These are phyloP conservation scores for Wickerhamomyces pijperi DNA, from an alignment of 805 yeast genomes.

Conservation along the genomic window DNA sequence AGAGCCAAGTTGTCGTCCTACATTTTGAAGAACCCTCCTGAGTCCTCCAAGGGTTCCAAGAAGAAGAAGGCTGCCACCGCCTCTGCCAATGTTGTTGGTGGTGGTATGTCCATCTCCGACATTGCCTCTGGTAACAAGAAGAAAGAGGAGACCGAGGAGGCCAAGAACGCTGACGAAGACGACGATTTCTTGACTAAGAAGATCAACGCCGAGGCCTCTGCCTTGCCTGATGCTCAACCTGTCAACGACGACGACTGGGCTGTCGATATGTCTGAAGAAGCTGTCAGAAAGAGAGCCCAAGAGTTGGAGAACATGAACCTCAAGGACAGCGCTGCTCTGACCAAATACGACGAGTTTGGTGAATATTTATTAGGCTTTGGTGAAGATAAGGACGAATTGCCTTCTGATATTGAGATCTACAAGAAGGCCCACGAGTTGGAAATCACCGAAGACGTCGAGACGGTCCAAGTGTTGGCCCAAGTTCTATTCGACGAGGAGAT, in stretches of 20 bases:
- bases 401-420: slow-evolving; percentile 83
- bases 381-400: slow-evolving; percentile 48
- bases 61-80: slow-evolving; percentile 76
- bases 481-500: slow-evolving; percentile 73
- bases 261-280: slow-evolving; percentile 93
- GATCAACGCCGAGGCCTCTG: slow-evolving; percentile 77
- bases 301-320: slow-evolving; percentile 63
- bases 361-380: slow-evolving; percentile 64
- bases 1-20: slow-evolving; percentile 80
- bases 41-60: slow-evolving; percentile 35
- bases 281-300: slow-evolving; percentile 82
- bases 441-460: slow-evolving; percentile 57
- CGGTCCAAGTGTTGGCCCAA: slow-evolving; percentile 89
- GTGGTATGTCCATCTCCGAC: slow-evolving; percentile 72
- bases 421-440: slow-evolving; percentile 79
- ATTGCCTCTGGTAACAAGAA: slow-evolving; percentile 45
- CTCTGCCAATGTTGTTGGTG: slow-evolving; percentile 81
- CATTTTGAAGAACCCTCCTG: slow-evolving; percentile 84
- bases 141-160: slow-evolving; percentile 18
- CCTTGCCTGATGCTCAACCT: slow-evolving; percentile 45
- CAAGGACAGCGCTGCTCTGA: slow-evolving; percentile 27
- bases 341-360: slow-evolving; percentile 67
- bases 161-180: slow-evolving; percentile 40
- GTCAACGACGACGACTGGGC: slow-evolving; percentile 94
- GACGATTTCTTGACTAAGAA: slow-evolving; percentile 69